Base-by-base conservation (phyloP, 164 flowering plant species). In the Dillenia turbinata region DNA sequence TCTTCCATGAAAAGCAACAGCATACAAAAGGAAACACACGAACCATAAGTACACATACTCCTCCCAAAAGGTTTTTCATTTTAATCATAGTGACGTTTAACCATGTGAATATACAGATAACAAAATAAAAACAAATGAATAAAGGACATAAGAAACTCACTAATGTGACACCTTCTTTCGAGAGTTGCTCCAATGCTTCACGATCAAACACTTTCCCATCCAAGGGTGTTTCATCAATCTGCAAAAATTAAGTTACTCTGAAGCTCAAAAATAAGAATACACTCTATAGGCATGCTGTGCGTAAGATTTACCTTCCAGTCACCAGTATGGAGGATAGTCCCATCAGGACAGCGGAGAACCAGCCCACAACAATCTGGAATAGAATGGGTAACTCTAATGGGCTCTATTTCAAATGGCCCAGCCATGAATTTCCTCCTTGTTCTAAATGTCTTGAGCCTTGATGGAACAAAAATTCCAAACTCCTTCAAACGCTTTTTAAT, bases 351-450 rank as follows among this genome's bases (percentile, higher is more conserved):
- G 7, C 99, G 97, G 57, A 94, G 89, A 53, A 94, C 96, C 74
- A 94, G 71, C 59, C 99, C 99, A 76, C 83, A 88, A 73, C 97
- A 94, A 81, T 94, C 99, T 63, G 99, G 99, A 70, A 94, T 94
- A 60, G 99, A 91, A 85, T 94, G 99, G 53, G 97, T 94, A 16
- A 94, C 99, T 69, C 86, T 82, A 26, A 94, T 81, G 49, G 99
- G 97, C 75, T 94, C 97, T 62, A 89, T 74, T 71, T 94, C 99
- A 72, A 94, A 94, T 63, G 99, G 97, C 17, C 99, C 99, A 40
- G 99, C 97, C 62, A 44, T 61, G 64, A 94, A 94, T 75, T 63
- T 91, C 71, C 69, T 91, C 76, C 69, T 85, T 15, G 80, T 85
- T 71, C 67, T 79, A 73, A 89, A 94, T 22, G 73, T 65, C 79